Percentiles rank a stretch among this genome's conserved stretches.
These are phyloP conservation scores for Platanthera guangdongensis DNA, from an alignment of 106 monocot genomes.

Conservation along the genomic window DNA sequence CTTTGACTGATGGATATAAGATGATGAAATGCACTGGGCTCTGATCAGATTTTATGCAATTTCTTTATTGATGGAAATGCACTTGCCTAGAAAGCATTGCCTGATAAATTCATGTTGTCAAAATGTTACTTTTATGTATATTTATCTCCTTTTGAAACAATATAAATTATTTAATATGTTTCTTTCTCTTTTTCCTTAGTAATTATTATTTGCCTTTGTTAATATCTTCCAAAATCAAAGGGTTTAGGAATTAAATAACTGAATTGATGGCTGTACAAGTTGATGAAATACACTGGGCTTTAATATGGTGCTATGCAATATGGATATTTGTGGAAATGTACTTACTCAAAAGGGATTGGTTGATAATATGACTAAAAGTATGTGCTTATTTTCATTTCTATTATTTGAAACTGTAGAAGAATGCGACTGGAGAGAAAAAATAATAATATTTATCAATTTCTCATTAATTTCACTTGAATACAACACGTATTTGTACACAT, in stretches of 20 bases:
- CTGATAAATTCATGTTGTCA: not conserved
- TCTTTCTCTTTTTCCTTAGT: not conserved
- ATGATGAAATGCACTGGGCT: conserved; percentile 5
- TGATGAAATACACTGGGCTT: no score
- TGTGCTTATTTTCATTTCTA: no score
- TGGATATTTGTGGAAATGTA: no score
- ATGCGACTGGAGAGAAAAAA: no score
- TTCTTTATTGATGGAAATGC: not conserved
- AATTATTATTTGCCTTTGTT: not conserved
- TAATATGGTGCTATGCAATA: no score
- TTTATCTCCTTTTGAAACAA: not conserved
- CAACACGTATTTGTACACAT: no score
- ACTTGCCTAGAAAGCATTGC: conserved; percentile 2
- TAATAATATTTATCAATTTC: no score
- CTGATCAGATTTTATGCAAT: not conserved
- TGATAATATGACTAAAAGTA: no score
- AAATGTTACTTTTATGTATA: not conserved
- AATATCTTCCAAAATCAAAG: not conserved
- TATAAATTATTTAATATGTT: not conserved
- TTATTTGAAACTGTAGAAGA: no score
- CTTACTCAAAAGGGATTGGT: no score
- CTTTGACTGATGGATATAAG: not conserved
- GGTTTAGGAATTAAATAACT: not conserved
- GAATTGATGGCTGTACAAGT: no score
- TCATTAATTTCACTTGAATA: no score